Evolutionary conservation across 768 basidiomycete genomes (phyloP).

Genomic region (Lactarius vividus): DNA sequence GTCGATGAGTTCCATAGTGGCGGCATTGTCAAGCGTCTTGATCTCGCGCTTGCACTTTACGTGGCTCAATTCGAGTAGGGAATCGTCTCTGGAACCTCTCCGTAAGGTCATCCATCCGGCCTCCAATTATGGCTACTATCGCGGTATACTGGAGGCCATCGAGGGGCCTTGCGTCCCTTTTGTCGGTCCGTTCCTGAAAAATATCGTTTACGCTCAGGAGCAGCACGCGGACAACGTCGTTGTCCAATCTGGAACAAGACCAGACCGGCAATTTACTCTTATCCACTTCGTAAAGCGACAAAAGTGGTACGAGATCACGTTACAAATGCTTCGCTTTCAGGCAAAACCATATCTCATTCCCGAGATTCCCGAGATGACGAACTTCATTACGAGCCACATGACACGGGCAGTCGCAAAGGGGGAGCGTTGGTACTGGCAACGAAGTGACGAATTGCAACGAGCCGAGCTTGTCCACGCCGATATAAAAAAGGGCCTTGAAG

Average conservation of each 20-base stretch:
- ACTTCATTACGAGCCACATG: constrained; percentile 50
- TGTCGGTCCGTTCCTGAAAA: constrained; percentile 59
- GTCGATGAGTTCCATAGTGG: constrained; percentile 64
- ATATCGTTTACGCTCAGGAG: constrained; percentile 54
- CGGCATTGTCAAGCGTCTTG: constrained; percentile 57
- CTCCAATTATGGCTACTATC: constrained; percentile 56
- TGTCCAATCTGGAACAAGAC: constrained; percentile 23
- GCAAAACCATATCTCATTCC: constrained; percentile 47
- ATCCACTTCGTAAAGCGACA: constrained; percentile 57
- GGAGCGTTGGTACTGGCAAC: constrained; percentile 53
- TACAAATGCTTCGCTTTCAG: constrained; percentile 58
- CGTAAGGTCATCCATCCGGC: constrained; percentile 57
- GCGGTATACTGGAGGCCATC: constrained; percentile 41
- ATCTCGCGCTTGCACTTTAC: constrained; percentile 57
- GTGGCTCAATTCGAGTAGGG: constrained; percentile 61
- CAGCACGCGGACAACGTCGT: constrained; percentile 43
- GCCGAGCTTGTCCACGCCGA: constrained; percentile 59
- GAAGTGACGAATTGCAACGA: constrained; percentile 59
- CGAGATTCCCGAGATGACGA: constrained; percentile 45
- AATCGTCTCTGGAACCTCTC: constrained; percentile 50
- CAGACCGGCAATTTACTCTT: constrained; percentile 29
- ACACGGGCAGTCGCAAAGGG: constrained; percentile 42
- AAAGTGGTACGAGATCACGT: constrained; percentile 54
- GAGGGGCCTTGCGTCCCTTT: constrained; percentile 65
- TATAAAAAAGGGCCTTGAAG: constrained; percentile 64